Evolutionary conservation across 2,329 filamentous ascomycete genomes (phyloP), one percentile per base, ranked within the genome.

Genomic region (Xylariaceae sp.): DNA sequence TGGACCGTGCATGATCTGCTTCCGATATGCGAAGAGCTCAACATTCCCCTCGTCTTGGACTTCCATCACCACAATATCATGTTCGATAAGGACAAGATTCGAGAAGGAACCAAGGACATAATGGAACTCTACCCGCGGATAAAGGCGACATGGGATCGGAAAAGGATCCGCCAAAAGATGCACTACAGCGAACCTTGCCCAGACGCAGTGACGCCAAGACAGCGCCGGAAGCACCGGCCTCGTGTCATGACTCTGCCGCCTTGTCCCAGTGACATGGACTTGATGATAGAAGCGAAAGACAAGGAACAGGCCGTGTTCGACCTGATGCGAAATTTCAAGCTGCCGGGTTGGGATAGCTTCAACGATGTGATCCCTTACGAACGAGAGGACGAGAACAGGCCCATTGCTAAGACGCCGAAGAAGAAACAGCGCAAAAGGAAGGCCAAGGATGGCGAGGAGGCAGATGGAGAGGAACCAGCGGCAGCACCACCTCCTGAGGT

Each of bases 271-370:
- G 81, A 84, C 21, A 92, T 94, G 83, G 90, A 96, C 56, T 70
- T 97, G n/a, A 97, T 97, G 90, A 96, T 97, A 44, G 90, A 97
- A 65, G 90, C 90, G 33, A 97, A 97, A 60, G 90, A 96, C 57
- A 97, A 97, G 63, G 90, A 97, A 59, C 90, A 97, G 61, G 88
- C 90, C 0, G 88, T 96, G 0, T 94, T 97, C 53, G 88, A 94
- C 48, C 71, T 97, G 13, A 96, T 96, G 88, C 76, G 84, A 15
- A 88, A 73, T 0, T 94, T 88, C 60, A 88, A 83, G 53, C 70
- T 97, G 0, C 86, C 88, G 0, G 88, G 88, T 0, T 85, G 81
- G 64, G 72, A 92, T 14, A 73, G 64, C 0, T 79, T 94, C 57
- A 84, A 83, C 50, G 80, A 94, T 38, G 68, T 97, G 2, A 69